phyloP scores from a whole-genome alignment of 495 filamentous ascomycete genomes.

The Tuber melanosporum region DNA sequence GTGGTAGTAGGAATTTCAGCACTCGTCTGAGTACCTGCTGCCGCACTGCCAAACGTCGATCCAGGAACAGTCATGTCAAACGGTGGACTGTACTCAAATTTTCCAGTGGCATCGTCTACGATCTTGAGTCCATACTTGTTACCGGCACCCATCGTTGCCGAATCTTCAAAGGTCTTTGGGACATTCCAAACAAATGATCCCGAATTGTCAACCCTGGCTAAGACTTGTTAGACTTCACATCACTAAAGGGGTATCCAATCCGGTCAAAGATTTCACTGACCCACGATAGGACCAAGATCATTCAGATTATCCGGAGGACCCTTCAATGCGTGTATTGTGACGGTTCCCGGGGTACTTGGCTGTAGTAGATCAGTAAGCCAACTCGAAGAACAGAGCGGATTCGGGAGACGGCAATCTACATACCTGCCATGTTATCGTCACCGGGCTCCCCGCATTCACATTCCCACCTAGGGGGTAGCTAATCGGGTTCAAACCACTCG shows the following conservation, averaged over 20 bases:
- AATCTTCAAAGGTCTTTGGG: slow-evolving; percentile 32
- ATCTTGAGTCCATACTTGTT: slow-evolving; percentile 40
- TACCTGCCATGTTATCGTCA: slow-evolving; percentile 39
- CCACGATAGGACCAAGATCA: slow-evolving; percentile 34
- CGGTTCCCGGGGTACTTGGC: slow-evolving; percentile 38
- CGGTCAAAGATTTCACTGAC: slow-evolving; percentile 20
- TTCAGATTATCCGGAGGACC: slow-evolving; percentile 33
- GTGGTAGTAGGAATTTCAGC: neutral
- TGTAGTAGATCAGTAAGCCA: slow-evolving; percentile 10
- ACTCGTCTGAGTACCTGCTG: slow-evolving; percentile 7
- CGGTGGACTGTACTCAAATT: slow-evolving; percentile 38
- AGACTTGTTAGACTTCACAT: slow-evolving; percentile 8
- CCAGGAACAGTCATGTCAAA: slow-evolving; percentile 34
- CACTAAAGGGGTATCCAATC: slow-evolving; percentile 10
- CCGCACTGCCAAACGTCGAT: slow-evolving; percentile 13
- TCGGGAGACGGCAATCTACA: slow-evolving; percentile 8
- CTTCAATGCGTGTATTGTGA: slow-evolving; percentile 36
- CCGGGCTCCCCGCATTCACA: slow-evolving; percentile 17
- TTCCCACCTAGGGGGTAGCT: slow-evolving; percentile 34
- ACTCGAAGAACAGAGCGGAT: neutral
- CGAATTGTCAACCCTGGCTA: slow-evolving; percentile 31
- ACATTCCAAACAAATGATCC: slow-evolving; percentile 36
- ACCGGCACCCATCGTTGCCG: slow-evolving; percentile 28
- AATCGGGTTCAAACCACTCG: slow-evolving; percentile 37
- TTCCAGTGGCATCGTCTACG: slow-evolving; percentile 35